Conservation (phyloP, 148 eudicot genomes). For the Chenopodium suecicum region DNA sequence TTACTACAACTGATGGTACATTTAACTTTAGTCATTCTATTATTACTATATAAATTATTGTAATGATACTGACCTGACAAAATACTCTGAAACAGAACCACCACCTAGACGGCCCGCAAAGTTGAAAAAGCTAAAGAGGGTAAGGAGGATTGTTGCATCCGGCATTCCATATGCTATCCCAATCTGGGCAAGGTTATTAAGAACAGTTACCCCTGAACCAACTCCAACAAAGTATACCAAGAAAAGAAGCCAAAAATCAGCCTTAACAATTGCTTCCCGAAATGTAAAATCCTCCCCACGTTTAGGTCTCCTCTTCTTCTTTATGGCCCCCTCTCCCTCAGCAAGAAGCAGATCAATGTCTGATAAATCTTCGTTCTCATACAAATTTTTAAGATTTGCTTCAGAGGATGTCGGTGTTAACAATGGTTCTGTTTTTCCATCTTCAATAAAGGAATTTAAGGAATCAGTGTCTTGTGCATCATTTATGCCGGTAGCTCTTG, state of each 20-base stretch:
- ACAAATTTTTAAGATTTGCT: slow-evolving; percentile 38
- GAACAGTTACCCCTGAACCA: slow-evolving; percentile 89
- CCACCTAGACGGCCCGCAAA: slow-evolving; percentile 85
- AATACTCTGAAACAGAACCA: slow-evolving; percentile 75
- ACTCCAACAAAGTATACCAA: slow-evolving; percentile 83
- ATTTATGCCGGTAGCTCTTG: slow-evolving; percentile 14
- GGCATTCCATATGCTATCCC: slow-evolving; percentile 71
- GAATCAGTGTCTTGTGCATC: slow-evolving; percentile 29
- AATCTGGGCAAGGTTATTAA: slow-evolving; percentile 91
- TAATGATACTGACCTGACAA: slow-evolving; percentile 56
- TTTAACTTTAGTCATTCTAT: too few species aligned
- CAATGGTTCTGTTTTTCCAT: slow-evolving; percentile 47
- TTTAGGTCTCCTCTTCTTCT: slow-evolving; percentile 71
- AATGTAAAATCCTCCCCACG: slow-evolving; percentile 88
- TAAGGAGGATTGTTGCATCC: slow-evolving; percentile 62
- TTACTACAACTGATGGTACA: too few species aligned
- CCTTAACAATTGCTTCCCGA: slow-evolving; percentile 74
- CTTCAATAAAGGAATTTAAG: slow-evolving; percentile 29
- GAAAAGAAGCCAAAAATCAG: slow-evolving; percentile 95
- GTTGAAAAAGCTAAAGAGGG: slow-evolving; percentile 78
- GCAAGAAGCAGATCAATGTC: slow-evolving; percentile 73
- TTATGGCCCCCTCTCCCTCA: slow-evolving; percentile 85
- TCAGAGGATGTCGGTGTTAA: slow-evolving; percentile 47
- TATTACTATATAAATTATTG: too few species aligned
- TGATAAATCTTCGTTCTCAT: slow-evolving; percentile 46